Evolutionary conservation across 2,329 filamentous ascomycete genomes (phyloP).

Genomic region (Anthostomella pinea): DNA sequence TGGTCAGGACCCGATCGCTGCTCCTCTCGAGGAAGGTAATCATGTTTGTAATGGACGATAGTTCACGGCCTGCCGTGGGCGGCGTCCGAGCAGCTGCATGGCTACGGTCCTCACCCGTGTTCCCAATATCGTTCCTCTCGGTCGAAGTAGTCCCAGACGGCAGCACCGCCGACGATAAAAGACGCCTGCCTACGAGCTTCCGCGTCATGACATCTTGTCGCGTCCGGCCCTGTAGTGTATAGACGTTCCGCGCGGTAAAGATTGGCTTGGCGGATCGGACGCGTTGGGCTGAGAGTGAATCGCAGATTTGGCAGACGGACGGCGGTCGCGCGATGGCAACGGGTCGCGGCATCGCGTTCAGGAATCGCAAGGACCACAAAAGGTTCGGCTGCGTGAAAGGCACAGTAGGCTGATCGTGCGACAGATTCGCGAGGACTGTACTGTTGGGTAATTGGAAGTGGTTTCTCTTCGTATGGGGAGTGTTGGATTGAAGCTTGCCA

Average conservation of each 20-base stretch:
- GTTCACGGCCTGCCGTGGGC: neutral
- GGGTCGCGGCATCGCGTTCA: conserved; percentile 25
- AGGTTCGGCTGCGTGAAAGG: too few relatives aligned
- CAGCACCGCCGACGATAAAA: conserved; percentile 8
- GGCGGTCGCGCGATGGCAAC: conserved; percentile 17
- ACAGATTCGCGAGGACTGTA: too few relatives aligned
- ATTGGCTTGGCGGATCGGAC: conserved; percentile 16
- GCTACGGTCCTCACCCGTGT: neutral
- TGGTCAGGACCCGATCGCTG: conserved; percentile 22
- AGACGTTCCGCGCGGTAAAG: conserved; percentile 31
- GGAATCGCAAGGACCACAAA: too few relatives aligned
- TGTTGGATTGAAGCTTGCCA: too few relatives aligned
- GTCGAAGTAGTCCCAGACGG: neutral
- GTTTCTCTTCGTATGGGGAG: too few relatives aligned
- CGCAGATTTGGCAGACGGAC: conserved; percentile 31
- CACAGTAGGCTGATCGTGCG: too few relatives aligned
- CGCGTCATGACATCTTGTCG: too few relatives aligned
- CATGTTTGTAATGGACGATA: conserved; percentile 26
- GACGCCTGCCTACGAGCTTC: too few relatives aligned
- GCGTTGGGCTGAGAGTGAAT: conserved; percentile 27
- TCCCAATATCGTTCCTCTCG: neutral
- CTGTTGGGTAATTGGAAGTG: too few relatives aligned
- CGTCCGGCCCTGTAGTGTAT: too few relatives aligned
- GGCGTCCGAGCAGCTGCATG: neutral
- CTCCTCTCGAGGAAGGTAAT: conserved; percentile 25